phyloP scores from a whole-genome alignment of 768 basidiomycete species.

The Sporobolomyces roseus region DNA sequence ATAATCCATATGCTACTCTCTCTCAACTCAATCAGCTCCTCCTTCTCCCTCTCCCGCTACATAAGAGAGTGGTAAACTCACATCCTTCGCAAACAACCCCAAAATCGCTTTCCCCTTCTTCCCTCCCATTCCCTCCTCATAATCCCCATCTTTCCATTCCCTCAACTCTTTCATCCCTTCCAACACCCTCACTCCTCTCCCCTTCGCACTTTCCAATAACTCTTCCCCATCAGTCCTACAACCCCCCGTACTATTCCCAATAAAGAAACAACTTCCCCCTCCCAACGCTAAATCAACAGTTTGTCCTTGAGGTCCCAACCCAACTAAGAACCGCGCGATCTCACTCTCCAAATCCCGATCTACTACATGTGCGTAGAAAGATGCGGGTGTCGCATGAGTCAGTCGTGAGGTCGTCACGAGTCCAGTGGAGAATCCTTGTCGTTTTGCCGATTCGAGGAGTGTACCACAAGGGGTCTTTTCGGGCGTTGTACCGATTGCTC shows the following conservation, averaged over 20 bases:
- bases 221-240: conserved; percentile 44
- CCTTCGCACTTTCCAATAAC: conserved; percentile 30
- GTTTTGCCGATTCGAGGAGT: conserved; percentile 46
- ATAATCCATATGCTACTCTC: conserved; percentile 43
- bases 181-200: conserved; percentile 37
- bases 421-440: conserved; percentile 43
- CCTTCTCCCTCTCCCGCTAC: not conserved
- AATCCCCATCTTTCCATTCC: conserved; percentile 23
- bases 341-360: conserved; percentile 40
- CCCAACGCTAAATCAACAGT: conserved; percentile 46
- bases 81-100: conserved; percentile 41
- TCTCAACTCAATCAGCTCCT: no score
- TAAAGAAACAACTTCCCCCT: conserved; percentile 44
- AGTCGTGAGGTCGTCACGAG: conserved; percentile 41
- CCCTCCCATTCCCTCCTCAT: not conserved
- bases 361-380: conserved; percentile 44
- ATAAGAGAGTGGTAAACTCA: not conserved
- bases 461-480: conserved; percentile 39
- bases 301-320: conserved; percentile 19
- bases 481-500: conserved; percentile 42
- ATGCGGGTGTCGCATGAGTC: conserved; percentile 44
- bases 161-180: conserved; percentile 33
- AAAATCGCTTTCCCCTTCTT: conserved; percentile 31
- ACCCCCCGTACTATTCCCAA: conserved; percentile 32
- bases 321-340: conserved; percentile 41